Evolutionary conservation across 1,284 basidiomycete species (phyloP).

Genomic region (Somion occarium): DNA sequence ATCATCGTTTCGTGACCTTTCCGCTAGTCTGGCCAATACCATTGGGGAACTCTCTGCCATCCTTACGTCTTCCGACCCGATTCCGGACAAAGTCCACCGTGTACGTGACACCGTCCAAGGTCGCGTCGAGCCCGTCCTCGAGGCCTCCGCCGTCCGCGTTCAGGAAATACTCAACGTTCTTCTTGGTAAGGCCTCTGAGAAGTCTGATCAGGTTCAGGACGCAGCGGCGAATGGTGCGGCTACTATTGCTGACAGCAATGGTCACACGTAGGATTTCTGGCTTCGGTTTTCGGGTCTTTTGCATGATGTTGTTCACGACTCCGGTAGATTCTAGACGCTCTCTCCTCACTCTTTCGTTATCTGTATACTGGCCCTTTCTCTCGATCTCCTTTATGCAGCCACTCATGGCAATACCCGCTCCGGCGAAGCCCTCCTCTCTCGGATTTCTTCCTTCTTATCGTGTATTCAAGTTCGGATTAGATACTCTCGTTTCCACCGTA

Average conservation of each 20-base stretch:
- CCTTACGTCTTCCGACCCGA: slow-evolving; percentile 48
- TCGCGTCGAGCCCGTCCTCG: slow-evolving; percentile 55
- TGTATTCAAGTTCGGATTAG: too few relatives aligned
- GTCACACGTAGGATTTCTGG: neutral
- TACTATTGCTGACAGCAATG: slow-evolving; percentile 3
- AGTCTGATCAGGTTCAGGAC: slow-evolving; percentile 13
- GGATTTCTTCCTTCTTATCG: too few relatives aligned
- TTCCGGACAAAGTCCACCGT: slow-evolving; percentile 54
- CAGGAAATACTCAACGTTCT: slow-evolving; percentile 28
- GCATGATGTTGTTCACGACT: neutral
- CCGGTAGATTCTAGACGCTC: neutral
- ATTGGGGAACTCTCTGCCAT: slow-evolving; percentile 49
- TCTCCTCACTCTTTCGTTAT: neutral
- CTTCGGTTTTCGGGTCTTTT: too few relatives aligned
- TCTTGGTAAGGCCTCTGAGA: slow-evolving; percentile 24
- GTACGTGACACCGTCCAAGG: slow-evolving; percentile 55
- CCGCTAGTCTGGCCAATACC: slow-evolving; percentile 41
- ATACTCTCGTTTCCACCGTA: too few relatives aligned
- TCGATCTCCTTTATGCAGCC: neutral
- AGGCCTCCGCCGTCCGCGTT: slow-evolving; percentile 27
- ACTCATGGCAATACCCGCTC: too few relatives aligned
- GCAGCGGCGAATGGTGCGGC: too few relatives aligned
- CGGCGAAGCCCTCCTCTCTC: too few relatives aligned
- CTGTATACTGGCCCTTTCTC: too few relatives aligned
- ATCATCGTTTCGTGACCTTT: slow-evolving; percentile 40